Percentiles rank a stretch among this genome's conserved stretches.
Conservation (phyloP, 164 flowering plant species). For the Warburgia ugandensis region DNA sequence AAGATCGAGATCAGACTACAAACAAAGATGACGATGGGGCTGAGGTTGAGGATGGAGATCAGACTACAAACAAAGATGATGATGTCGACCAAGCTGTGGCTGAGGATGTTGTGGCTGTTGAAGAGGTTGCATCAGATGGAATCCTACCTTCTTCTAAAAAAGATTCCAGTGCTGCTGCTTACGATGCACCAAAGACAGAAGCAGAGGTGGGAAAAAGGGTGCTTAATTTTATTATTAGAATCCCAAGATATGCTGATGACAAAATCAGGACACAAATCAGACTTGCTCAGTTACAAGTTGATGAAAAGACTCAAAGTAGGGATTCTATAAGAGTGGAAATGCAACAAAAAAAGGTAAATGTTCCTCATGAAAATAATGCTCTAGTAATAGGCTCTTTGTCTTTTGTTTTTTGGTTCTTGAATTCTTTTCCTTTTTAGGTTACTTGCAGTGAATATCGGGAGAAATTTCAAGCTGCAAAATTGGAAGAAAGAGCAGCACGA, state of each 20-base stretch:
- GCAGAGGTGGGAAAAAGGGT: slow-evolving; percentile 32
- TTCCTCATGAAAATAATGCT: neutral
- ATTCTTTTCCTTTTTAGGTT: slow-evolving; percentile 16
- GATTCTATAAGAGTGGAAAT: slow-evolving; percentile 47
- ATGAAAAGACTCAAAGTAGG: slow-evolving; percentile 50
- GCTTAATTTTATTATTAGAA: slow-evolving; percentile 42
- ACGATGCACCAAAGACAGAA: slow-evolving; percentile 23
- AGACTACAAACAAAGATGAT: neutral
- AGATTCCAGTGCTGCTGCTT: slow-evolving; percentile 15
- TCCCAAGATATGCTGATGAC: slow-evolving; percentile 62
- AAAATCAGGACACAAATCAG: slow-evolving; percentile 45
- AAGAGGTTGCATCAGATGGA: slow-evolving; percentile 7
- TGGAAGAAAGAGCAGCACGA: slow-evolving; percentile 49
- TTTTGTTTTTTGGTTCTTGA: slow-evolving; percentile 1
- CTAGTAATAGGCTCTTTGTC: too few relatives aligned
- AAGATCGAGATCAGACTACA: slow-evolving; percentile 3
- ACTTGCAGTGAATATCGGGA: slow-evolving; percentile 18
- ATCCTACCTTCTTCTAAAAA: slow-evolving; percentile 12
- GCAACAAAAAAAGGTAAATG: slow-evolving; percentile 41
- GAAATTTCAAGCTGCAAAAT: slow-evolving; percentile 38
- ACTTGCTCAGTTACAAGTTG: slow-evolving; percentile 44
- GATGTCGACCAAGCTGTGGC: neutral
- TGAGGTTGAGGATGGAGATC: slow-evolving; percentile 13
- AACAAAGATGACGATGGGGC: slow-evolving; percentile 4
- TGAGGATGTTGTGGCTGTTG: slow-evolving; percentile 4